Evolutionary conservation across 164 flowering plant species (phyloP).

Genomic region (Vitis vinifera): DNA sequence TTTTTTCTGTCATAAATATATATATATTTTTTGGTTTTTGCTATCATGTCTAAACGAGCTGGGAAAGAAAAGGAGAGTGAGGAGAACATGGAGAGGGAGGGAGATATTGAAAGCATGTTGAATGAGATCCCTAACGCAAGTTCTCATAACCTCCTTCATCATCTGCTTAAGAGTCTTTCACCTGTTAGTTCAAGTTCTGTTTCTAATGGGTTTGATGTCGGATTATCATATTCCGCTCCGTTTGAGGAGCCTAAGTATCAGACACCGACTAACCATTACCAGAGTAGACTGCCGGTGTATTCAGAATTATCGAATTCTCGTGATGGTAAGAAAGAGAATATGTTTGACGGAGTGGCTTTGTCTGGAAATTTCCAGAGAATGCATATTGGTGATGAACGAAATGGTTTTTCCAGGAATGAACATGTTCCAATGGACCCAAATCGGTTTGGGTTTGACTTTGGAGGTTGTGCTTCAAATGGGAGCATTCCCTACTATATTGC

Average conservation of each 20-base stretch:
- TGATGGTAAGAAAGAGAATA: conserved; percentile 4
- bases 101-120: conserved; percentile 13
- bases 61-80: conserved; percentile 6
- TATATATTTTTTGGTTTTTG: neutral
- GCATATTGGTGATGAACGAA: conserved; percentile 28
- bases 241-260: conserved; percentile 20
- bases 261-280: conserved; percentile 8
- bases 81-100: conserved; percentile 6
- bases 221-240: conserved; percentile 22
- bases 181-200: conserved; percentile 39
- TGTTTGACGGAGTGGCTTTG: conserved; percentile 29
- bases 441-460: conserved; percentile 21
- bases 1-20: neutral
- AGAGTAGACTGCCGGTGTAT: conserved; percentile 18
- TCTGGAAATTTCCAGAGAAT: conserved; percentile 29
- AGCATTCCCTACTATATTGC: conserved; percentile 18
- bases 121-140: conserved; percentile 14
- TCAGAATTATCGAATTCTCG: conserved; percentile 16
- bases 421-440: conserved; percentile 10
- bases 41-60: conserved; percentile 7
- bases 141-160: conserved; percentile 8
- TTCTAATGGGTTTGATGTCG: conserved; percentile 35
- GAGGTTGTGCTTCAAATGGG: conserved; percentile 2
- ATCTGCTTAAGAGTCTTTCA: conserved; percentile 16
- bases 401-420: conserved; percentile 4